Evolutionary conservation across 257 asterid species (phyloP).

Genomic region (Solanum ossicruentum): DNA sequence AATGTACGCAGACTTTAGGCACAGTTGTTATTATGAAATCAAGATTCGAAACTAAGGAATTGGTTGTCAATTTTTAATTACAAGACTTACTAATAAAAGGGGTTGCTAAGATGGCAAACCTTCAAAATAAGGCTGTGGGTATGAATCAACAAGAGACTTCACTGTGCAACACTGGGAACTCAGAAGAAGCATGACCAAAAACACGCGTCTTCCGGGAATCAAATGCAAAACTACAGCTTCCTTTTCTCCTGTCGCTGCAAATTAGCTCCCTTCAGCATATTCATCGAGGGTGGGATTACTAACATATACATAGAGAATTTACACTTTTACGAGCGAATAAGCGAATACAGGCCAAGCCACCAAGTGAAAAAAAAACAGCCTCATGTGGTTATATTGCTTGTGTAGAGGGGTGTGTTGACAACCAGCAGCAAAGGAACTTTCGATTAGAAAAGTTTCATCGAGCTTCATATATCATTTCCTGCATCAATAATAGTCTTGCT

Average conservation of each 20-base stretch:
- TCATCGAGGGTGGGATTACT: neutral
- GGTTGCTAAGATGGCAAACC: neutral
- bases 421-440: neutral
- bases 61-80: neutral
- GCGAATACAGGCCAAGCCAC: neutral
- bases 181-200: neutral
- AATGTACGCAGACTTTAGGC: neutral
- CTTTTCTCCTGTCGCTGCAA: neutral
- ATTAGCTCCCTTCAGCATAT: neutral
- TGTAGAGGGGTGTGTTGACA: neutral
- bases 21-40: neutral
- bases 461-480: slow-evolving; percentile 65
- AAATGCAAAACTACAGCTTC: neutral
- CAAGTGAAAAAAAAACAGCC: neutral
- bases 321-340: neutral
- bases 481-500: slow-evolving; percentile 8
- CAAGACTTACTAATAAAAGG: neutral
- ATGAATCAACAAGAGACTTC: neutral
- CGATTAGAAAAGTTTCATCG: slow-evolving; percentile 4
- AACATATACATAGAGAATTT: neutral
- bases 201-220: neutral
- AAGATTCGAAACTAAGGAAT: neutral
- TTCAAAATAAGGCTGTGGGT: neutral
- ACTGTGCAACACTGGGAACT: neutral
- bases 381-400: neutral